phyloP scores from a whole-genome alignment of 2,329 filamentous ascomycete species.

The Clarireedia paspali region DNA sequence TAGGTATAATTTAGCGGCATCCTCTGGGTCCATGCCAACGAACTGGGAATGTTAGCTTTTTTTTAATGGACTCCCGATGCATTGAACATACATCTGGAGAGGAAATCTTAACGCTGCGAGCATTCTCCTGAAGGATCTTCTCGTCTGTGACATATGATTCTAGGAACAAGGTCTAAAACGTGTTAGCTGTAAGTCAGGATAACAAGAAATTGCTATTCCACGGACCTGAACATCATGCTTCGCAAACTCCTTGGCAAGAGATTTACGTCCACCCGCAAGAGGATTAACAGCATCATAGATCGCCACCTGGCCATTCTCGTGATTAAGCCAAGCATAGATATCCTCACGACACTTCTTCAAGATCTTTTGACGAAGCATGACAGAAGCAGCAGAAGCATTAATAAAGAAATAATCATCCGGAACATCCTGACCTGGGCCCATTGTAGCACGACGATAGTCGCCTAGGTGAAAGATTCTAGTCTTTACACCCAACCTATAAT shows the following conservation, averaged over 20 bases:
- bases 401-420: constrained; percentile 98
- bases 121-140: constrained; percentile 90
- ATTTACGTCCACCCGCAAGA: constrained; percentile 69
- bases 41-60: constrained; percentile 47
- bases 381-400: constrained; percentile 83
- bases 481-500: constrained; percentile 82
- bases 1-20: constrained; percentile 87
- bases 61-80: constrained; percentile 1
- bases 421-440: constrained; percentile 74
- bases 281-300: constrained; percentile 99
- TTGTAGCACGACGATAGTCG: constrained; percentile 88
- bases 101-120: constrained; percentile 93
- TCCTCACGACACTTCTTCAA: constrained; percentile 95
- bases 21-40: constrained; percentile 81
- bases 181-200: constrained; percentile 11
- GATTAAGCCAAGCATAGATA: constrained; percentile 91
- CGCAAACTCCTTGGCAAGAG: constrained; percentile 91
- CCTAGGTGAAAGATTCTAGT: constrained; percentile 96
- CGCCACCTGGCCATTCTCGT: constrained; percentile 95
- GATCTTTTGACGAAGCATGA: constrained; percentile 94
- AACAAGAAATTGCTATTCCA: constrained; percentile 11
- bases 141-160: constrained; percentile 94
- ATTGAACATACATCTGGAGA: constrained; percentile 70
- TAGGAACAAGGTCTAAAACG: constrained; percentile 76
- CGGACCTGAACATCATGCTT: constrained; percentile 86